Conservation (phyloP, 306 rosid species). For the Cicer judaicum region DNA sequence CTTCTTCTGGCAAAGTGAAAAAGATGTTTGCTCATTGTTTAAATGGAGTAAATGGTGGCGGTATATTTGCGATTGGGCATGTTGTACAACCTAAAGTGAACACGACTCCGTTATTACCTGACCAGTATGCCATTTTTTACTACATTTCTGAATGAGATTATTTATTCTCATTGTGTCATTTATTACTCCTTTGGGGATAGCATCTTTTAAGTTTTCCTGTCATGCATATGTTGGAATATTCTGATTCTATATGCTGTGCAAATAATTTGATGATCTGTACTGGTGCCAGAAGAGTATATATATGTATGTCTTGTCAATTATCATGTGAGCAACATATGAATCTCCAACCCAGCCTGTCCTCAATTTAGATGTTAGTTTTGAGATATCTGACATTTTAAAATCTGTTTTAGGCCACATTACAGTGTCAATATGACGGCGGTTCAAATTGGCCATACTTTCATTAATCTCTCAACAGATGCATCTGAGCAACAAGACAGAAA, state of each 20-base stretch:
- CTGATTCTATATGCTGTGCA: slow-evolving; percentile 23
- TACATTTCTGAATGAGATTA: slow-evolving; percentile 14
- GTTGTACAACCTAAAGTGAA: slow-evolving; percentile 96
- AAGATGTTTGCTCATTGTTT: slow-evolving; percentile 99
- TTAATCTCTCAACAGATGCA: slow-evolving; percentile 65
- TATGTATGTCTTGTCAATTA: no score
- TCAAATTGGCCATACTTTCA: slow-evolving; percentile 73
- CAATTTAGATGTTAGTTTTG: slow-evolving; percentile 31
- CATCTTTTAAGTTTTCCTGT: slow-evolving; percentile 34
- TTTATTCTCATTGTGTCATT: slow-evolving; percentile 19
- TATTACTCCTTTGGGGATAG: slow-evolving; percentile 18
- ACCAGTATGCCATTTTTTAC: slow-evolving; percentile 77
- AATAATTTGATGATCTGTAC: slow-evolving; percentile 34
- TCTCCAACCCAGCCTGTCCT: no score
- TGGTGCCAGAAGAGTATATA: neutral
- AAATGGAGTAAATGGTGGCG: slow-evolving; percentile 94
- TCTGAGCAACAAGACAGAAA: slow-evolving; percentile 69
- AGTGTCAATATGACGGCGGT: slow-evolving; percentile 91
- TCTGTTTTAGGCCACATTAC: slow-evolving; percentile 79
- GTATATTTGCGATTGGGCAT: slow-evolving; percentile 96
- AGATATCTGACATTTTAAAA: slow-evolving; percentile 35
- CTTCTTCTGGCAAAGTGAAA: slow-evolving; percentile 84
- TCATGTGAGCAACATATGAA: no score
- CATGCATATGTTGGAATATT: slow-evolving; percentile 6
- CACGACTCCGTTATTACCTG: slow-evolving; percentile 81